Conservation (phyloP, 2,329 filamentous ascomycete species). For the Kalmusia sp. region DNA sequence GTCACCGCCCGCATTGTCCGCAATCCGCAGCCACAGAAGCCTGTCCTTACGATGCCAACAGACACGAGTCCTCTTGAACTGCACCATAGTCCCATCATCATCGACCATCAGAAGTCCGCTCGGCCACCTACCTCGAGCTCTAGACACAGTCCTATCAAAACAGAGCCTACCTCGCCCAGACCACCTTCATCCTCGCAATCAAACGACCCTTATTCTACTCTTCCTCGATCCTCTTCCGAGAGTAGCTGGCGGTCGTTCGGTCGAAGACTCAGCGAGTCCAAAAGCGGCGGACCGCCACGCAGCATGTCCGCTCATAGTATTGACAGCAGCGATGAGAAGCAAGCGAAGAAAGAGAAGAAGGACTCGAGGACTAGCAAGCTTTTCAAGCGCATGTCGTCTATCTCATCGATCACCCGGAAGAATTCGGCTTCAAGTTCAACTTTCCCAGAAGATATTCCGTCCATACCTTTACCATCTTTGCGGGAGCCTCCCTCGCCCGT, state of each 20-base stretch:
- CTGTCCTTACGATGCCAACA: constrained; percentile 46
- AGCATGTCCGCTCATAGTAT: constrained; percentile 32
- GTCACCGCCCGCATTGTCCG: constrained; percentile 86
- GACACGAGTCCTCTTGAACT: constrained; percentile 62
- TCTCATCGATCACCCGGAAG: constrained; percentile 60
- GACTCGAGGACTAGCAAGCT: constrained; percentile 66
- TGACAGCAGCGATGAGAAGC: constrained; percentile 48
- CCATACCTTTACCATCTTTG: constrained; percentile 35
- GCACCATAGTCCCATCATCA: constrained; percentile 64
- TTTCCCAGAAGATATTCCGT: constrained; percentile 42
- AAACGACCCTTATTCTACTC: constrained; percentile 35
- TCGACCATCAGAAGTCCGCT: constrained; percentile 65
- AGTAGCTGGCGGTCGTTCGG: constrained; percentile 47
- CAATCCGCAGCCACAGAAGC: constrained; percentile 55
- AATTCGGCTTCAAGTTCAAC: constrained; percentile 50
- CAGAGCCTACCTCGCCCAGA: constrained; percentile 39
- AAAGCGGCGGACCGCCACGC: constrained; percentile 34
- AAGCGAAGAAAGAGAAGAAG: constrained; percentile 59
- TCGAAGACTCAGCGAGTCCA: constrained; percentile 47
- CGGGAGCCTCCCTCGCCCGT: constrained; percentile 62
- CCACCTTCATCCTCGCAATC: constrained; percentile 40
- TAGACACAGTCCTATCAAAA: constrained; percentile 29
- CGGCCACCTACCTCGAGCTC: constrained; percentile 30
- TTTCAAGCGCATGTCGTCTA: constrained; percentile 72
- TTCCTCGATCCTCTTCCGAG: constrained; percentile 48